Evolutionary conservation across 306 rosid genomes (phyloP), one percentile per base, ranked within the genome.

Genomic region (Citrullus mucosospermus): DNA sequence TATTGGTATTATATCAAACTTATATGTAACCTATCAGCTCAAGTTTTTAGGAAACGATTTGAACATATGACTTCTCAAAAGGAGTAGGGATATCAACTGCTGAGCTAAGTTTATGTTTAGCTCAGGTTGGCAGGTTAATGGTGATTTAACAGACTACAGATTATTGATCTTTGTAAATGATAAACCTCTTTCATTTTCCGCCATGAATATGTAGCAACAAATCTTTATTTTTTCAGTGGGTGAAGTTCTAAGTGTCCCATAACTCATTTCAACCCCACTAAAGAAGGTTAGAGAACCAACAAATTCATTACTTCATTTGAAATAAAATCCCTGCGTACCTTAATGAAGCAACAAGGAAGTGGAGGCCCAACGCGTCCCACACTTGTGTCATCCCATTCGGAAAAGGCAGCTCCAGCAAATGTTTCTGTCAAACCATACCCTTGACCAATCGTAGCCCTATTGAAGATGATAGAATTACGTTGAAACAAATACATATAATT

Each of bases 351-450:
- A 90, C 97, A 88, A 79, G 97, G 96, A 81, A 85, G 89, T 48
- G 98, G 98, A 69, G 98, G 98, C 58, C 98, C 98, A 82, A 94
- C 96, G 65, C 96, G 98, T 20, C 98, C 98, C 81, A 90, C 98
- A 36, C 87, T 81, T 57, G 80, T 65, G 88, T 94, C 98, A 75
- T 94, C 98, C 83, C 81, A 83, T 83, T 94, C 96, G 10, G 96
- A 89, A 86, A 94, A 92, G 18, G 96, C 74, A 84, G 93, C 98
- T 77, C 98, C 98, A 61, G 97, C 98, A 90, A 92, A 94, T 79
- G 98, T 94, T 88, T 94, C 98, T 16, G 97, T 94, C 88, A 92
- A 86, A 78, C 98, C 98, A 85, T 92, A 94, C 83, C 84, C 98
- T 90, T 94, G 98, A 63, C 98, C 98, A 38, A 94, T 84, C 59